Percentiles rank a stretch among this genome's conserved stretches.
These are phyloP conservation scores for Viridothelium virens DNA, from an alignment of 495 filamentous ascomycete genomes.

Conservation along the genomic window DNA sequence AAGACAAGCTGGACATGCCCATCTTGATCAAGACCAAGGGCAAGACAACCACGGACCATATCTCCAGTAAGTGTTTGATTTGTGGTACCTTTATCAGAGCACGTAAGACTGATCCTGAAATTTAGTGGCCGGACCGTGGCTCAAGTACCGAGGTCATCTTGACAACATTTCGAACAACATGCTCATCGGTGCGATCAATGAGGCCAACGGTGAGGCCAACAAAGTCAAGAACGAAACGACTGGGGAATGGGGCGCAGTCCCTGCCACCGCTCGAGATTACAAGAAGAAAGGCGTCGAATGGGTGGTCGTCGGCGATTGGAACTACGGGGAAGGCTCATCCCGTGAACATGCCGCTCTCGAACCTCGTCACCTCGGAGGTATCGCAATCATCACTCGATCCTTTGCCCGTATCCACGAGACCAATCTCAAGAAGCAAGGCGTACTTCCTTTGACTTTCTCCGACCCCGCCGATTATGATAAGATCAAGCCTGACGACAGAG, in stretches of 20 bases:
- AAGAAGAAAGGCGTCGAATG: constrained; percentile 92
- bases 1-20: constrained; percentile 74
- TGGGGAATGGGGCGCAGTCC: constrained; percentile 77
- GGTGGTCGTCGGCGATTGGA: constrained; percentile 99
- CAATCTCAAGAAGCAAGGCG: constrained; percentile 99
- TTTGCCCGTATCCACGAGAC: constrained; percentile 99
- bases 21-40: constrained; percentile 97
- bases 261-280: constrained; percentile 93
- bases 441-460: constrained; percentile 93
- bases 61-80: constrained; percentile 57
- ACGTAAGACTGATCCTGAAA: background rate
- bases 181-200: constrained; percentile 96
- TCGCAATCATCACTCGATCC: constrained; percentile 90
- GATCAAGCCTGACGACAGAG: constrained; percentile 86
- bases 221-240: constrained; percentile 90
- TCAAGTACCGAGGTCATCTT: constrained; percentile 99
- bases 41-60: constrained; percentile 99
- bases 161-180: constrained; percentile 99
- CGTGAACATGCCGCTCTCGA: constrained; percentile 98
- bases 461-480: constrained; percentile 97
- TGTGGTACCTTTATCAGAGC: background rate
- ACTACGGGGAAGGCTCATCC: constrained; percentile 96
- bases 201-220: constrained; percentile 94
- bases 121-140: constrained; percentile 89
- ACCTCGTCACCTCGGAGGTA: constrained; percentile 91